Base-by-base conservation (phyloP, 495 filamentous ascomycete species). In the Penicillium mononematosum region DNA sequence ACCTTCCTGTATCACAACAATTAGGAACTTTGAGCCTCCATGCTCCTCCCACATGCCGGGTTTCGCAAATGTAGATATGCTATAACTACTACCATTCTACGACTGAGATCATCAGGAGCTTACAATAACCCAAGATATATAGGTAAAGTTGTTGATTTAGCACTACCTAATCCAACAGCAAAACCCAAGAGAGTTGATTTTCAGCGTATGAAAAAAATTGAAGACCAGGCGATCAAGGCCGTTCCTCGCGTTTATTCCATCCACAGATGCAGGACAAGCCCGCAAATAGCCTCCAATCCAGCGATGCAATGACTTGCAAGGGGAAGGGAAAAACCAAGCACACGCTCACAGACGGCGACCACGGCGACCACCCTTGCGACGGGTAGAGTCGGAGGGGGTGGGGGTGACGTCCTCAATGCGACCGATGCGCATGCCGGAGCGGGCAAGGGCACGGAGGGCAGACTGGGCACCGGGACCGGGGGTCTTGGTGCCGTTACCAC, bases 341-440 rank as follows among this genome's bases (percentile, higher is more conserved):
- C 58, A 71, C 65, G 71, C 75, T 86, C 82, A 98, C 76, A 99
- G 87, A 93, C 94, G 92, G 79, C 94, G 94, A 96, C 94, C 94
- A 88, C 94, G 92, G 78, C 94, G 90, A 96, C 94, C 94, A 81
- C 94, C 94, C 88, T 99, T 99, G 78, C 93, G 89, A 77, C 94
- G 90, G 66, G 94, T 99, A 76, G 88, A 93, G 81, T 99, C 94
- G 75, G 94, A 98, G 63, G 94, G 94, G 36, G 94, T 98, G 61
- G 94, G 94, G 64, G 94, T 99, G 58, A 99, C 94, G 78, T 99
- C 94, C 87, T 99, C 94, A 70, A 99, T 99, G 69, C 94, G 86
- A 70, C 94, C 94, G 73, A 99, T 99, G 81, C 92, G 92, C 94
- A 99, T 99, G 72, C 94, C 95, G 63, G 92, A 88, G 83, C 94